Evolutionary conservation across 441 rosid species (phyloP).

Genomic region (Aleurites moluccanus): DNA sequence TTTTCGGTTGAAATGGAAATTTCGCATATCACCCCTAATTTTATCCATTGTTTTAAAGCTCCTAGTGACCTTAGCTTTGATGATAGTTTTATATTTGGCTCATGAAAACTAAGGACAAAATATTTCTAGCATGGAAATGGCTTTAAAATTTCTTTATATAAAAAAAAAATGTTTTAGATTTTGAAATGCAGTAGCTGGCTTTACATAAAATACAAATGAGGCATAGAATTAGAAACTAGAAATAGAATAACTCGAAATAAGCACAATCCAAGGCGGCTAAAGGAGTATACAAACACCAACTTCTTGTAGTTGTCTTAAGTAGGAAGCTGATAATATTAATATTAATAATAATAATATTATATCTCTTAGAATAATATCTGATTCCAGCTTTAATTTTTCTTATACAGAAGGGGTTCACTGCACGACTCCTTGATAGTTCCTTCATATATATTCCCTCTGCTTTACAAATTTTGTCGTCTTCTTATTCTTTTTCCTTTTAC

Average conservation of each 20-base stretch:
- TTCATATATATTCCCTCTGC: conserved; percentile 39
- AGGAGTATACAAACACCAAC: not conserved
- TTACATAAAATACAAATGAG: too few species aligned
- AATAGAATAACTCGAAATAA: conserved; percentile 7
- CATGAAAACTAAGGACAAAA: too few species aligned
- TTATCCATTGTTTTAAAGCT: too few species aligned
- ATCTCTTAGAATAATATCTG: conserved; percentile 32
- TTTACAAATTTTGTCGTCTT: conserved; percentile 38
- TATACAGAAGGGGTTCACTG: conserved; percentile 29
- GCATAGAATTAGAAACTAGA: not conserved
- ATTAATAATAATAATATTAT: conserved; percentile 12
- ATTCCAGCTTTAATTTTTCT: conserved; percentile 30
- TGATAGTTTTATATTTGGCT: too few species aligned
- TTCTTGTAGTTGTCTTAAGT: conserved; percentile 1
- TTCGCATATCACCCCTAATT: too few species aligned
- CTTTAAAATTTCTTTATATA: too few species aligned
- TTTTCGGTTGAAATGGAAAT: too few species aligned
- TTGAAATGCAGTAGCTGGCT: not conserved
- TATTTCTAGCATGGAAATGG: too few species aligned
- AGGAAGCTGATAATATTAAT: conserved; percentile 4
- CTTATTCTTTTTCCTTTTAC: conserved; percentile 21
- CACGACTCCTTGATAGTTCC: conserved; percentile 42
- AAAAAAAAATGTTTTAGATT: too few species aligned
- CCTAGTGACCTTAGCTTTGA: too few species aligned
- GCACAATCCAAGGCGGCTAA: conserved; percentile 10